A percentile compares a stretch with the other conserved stretches of the same genome.
These are phyloP conservation scores for Actinomortierella wolfii DNA, from an alignment of 371 early-diverging fungal genomes.

Conservation along the genomic window DNA sequence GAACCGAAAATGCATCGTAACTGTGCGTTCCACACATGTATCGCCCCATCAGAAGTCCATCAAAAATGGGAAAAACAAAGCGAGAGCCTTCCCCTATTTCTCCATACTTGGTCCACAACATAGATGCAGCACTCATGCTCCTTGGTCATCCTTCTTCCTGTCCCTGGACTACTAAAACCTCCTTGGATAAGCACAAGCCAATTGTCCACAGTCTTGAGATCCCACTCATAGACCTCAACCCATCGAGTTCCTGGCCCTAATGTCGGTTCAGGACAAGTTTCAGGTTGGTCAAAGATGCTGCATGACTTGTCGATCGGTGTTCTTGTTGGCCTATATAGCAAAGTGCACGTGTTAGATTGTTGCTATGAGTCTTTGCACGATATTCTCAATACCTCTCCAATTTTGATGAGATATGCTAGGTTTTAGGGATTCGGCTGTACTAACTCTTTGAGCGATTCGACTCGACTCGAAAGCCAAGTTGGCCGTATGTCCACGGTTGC, in stretches of 20 bases:
- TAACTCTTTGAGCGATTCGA: conserved; percentile 7
- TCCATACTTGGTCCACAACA: conserved; percentile 28
- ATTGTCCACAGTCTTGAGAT: conserved; percentile 19
- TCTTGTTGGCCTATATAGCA: not conserved
- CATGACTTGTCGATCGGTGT: not conserved
- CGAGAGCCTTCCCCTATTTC: too few species aligned
- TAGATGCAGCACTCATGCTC: conserved; percentile 40
- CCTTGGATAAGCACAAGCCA: conserved; percentile 28
- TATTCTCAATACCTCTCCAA: conserved; percentile 7
- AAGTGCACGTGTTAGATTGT: conserved; percentile 7
- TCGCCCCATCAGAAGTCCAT: too few species aligned
- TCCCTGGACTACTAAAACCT: conserved; percentile 21
- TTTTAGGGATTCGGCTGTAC: not conserved
- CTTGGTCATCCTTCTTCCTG: conserved; percentile 22
- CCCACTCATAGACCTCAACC: conserved; percentile 21
- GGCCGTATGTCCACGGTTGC: not conserved
- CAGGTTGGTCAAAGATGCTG: not conserved
- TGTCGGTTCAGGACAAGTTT: not conserved
- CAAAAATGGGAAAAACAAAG: too few species aligned
- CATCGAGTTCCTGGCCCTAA: conserved; percentile 24
- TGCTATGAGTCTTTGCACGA: conserved; percentile 4
- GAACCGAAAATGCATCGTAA: too few species aligned
- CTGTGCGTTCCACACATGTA: too few species aligned
- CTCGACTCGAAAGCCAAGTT: conserved; percentile 9
- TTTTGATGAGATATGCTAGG: not conserved